A percentile compares a stretch with the other conserved stretches of the same genome.
phyloP scores from a whole-genome alignment of 257 asterid species.

The Oldenlandia corymbosa region DNA sequence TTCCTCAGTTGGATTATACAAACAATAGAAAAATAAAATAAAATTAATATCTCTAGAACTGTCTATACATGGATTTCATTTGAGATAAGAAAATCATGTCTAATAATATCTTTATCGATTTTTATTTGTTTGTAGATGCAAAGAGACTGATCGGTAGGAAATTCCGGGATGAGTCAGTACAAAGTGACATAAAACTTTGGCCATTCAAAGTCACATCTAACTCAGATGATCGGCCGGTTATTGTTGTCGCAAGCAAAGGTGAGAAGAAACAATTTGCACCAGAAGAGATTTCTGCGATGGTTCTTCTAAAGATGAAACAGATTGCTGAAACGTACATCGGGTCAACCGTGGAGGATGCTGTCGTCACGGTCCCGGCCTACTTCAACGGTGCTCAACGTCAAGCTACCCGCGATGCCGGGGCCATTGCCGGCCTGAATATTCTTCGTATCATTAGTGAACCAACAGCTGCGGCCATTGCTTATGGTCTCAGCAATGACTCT shows the following conservation, averaged over 20 bases:
- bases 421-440: constrained; percentile 64
- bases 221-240: neutral
- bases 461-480: neutral
- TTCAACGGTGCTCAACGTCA: constrained; percentile 81
- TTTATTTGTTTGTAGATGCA: neutral
- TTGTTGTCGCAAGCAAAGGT: neutral
- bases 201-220: constrained; percentile 13
- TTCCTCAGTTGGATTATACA: no score
- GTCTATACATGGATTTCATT: no score
- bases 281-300: neutral
- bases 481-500: neutral
- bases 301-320: neutral
- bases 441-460: constrained; percentile 36
- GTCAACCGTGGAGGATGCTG: constrained; percentile 28
- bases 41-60: no score
- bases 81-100: no score
- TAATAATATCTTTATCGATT: no score
- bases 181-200: constrained; percentile 41
- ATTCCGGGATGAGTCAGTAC: constrained; percentile 53
- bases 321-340: neutral
- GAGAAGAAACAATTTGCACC: neutral
- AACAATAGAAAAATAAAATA: no score
- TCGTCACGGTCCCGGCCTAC: constrained; percentile 72
- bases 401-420: constrained; percentile 84
- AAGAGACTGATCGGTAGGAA: neutral